Conservation (phyloP, 371 early-diverging fungal species). For the Blakeslea trispora region DNA sequence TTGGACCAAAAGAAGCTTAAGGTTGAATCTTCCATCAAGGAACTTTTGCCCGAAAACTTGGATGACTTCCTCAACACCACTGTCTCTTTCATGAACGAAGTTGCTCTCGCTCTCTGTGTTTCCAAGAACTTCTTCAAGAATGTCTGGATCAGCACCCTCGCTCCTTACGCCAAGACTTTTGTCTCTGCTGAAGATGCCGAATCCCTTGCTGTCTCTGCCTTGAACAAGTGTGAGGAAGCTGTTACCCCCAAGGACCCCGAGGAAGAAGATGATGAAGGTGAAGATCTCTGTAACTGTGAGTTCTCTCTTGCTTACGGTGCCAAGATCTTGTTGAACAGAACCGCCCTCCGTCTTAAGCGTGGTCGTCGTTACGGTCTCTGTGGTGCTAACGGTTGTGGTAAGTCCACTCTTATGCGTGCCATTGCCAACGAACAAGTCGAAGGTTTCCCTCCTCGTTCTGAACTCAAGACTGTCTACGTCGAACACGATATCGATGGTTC, state of each 20-base stretch:
- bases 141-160: constrained; percentile 39
- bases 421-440: constrained; percentile 76
- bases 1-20: constrained; percentile 49
- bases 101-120: constrained; percentile 45
- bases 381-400: constrained; percentile 89
- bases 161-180: constrained; percentile 64
- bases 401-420: constrained; percentile 86
- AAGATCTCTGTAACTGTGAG: constrained; percentile 79
- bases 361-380: constrained; percentile 85
- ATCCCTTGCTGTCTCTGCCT: constrained; percentile 30
- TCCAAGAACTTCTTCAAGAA: constrained; percentile 46
- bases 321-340: constrained; percentile 80
- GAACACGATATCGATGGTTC: constrained; percentile 81
- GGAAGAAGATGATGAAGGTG: constrained; percentile 66
- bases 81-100: constrained; percentile 46
- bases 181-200: constrained; percentile 41
- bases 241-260: constrained; percentile 37
- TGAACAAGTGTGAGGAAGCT: constrained; percentile 49
- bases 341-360: constrained; percentile 71
- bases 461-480: constrained; percentile 71
- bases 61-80: constrained; percentile 28
- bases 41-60: constrained; percentile 35
- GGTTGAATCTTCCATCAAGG: constrained; percentile 43
- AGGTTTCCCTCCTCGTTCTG: constrained; percentile 75
- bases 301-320: constrained; percentile 84